Evolutionary conservation across 139 green algal genomes (phyloP).

Genomic region (Yamagishiella unicocca): DNA sequence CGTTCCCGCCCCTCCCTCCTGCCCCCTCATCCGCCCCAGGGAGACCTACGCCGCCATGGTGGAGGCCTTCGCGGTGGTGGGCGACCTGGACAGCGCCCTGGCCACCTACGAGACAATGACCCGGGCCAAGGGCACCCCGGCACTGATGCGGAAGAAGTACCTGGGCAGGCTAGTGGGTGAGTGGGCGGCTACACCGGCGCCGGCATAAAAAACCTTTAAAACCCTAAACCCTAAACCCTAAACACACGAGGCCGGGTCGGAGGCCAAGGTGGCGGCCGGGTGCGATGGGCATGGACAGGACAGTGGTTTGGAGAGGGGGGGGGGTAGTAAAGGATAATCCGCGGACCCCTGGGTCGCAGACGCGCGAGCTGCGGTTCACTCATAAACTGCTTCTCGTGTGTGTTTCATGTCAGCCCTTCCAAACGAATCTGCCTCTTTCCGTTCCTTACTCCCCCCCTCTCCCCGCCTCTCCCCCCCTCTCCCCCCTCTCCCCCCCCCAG

Average conservation of each 20-base stretch:
- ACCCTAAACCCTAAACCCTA: too few species aligned
- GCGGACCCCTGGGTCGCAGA: too few species aligned
- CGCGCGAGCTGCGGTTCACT: too few species aligned
- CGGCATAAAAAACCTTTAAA: too few species aligned
- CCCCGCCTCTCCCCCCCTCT: background rate
- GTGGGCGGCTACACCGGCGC: too few species aligned
- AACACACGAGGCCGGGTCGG: too few species aligned
- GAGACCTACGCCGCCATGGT: constrained; percentile 31
- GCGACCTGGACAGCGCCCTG: constrained; percentile 20
- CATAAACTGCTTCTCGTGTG: too few species aligned
- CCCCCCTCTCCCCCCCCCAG: background rate
- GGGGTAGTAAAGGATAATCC: too few species aligned
- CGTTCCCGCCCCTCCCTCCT: background rate
- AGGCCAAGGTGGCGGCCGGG: too few species aligned
- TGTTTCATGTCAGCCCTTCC: too few species aligned
- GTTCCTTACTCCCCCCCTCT: background rate
- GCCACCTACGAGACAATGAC: constrained; percentile 23
- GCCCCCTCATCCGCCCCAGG: background rate
- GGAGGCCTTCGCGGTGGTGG: constrained; percentile 25
- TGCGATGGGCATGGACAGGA: too few species aligned
- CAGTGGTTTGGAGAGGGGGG: too few species aligned
- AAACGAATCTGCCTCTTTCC: background rate
- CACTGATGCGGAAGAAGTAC: constrained; percentile 26
- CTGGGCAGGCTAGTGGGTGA: constrained; percentile 23
- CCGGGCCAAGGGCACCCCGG: background rate